Conservation (phyloP, 495 filamentous ascomycete species). For the Xylaria venustula region DNA sequence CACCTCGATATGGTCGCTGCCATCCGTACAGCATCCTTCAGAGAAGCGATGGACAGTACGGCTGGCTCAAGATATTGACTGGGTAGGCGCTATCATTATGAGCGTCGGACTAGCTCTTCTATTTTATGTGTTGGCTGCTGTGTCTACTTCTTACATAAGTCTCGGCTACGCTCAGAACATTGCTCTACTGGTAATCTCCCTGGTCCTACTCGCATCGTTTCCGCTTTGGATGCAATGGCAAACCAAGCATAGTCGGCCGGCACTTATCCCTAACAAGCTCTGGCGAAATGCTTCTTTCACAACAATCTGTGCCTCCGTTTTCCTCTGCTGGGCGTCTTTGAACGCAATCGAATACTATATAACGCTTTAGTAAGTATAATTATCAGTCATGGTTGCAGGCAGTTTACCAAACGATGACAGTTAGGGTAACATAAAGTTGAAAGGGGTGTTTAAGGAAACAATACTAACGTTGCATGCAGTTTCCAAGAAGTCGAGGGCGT, state of each 20-base stretch:
- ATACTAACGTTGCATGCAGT: no score
- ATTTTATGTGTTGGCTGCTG: slow-evolving; percentile 42
- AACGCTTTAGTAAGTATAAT: no score
- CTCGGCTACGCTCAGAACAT: no score
- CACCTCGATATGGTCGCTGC: no score
- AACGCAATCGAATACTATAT: slow-evolving; percentile 49
- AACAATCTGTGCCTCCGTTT: slow-evolving; percentile 47
- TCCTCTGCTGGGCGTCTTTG: slow-evolving; percentile 50
- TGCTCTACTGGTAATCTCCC: slow-evolving; percentile 35
- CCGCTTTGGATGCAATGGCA: slow-evolving; percentile 46
- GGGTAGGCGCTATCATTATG: slow-evolving; percentile 45
- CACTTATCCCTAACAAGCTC: slow-evolving; percentile 52
- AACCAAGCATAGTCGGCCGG: slow-evolving; percentile 36
- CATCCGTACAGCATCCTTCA: no score
- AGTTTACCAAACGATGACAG: no score
- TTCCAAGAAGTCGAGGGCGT: no score
- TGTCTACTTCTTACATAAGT: slow-evolving; percentile 5
- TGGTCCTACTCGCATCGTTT: slow-evolving; percentile 46
- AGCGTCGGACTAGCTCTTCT: slow-evolving; percentile 45
- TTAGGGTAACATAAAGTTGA: no score
- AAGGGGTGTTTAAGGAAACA: no score
- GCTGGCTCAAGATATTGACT: slow-evolving; percentile 42
- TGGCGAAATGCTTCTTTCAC: slow-evolving; percentile 52
- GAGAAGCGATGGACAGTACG: no score
- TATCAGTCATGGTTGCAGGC: slow-evolving; percentile 57